Percentiles rank a stretch among this genome's conserved stretches.
These are phyloP conservation scores for Podaxis sp. DNA, from an alignment of 768 basidiomycete genomes.

Conservation along the genomic window DNA sequence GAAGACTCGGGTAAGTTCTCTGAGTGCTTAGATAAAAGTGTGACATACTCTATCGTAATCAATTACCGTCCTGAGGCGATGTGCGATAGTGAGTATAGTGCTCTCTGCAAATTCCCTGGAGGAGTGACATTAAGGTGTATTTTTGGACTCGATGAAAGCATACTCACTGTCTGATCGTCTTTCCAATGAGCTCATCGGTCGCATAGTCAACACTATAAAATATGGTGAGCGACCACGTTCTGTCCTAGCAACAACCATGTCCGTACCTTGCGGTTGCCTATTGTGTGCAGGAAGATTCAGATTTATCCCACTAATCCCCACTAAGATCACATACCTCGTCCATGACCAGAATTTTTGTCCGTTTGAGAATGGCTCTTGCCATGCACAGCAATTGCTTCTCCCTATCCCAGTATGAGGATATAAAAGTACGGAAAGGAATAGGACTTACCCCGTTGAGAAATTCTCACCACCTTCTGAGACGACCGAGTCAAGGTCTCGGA, in stretches of 20 bases:
- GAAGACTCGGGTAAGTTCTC: background rate
- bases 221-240: conserved; percentile 2
- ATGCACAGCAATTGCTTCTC: conserved; percentile 61
- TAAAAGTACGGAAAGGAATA: background rate
- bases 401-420: conserved; percentile 7
- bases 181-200: conserved; percentile 84
- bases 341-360: conserved; percentile 80
- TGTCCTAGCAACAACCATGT: conserved; percentile 16
- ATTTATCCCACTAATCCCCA: background rate
- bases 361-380: conserved; percentile 82
- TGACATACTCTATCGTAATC: conserved; percentile 75
- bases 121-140: background rate
- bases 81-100: conserved; percentile 85
- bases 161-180: conserved; percentile 76
- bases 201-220: conserved; percentile 74
- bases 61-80: conserved; percentile 76
- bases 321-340: conserved; percentile 59
- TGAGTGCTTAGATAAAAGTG: conserved; percentile 4
- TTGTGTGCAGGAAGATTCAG: conserved; percentile 14
- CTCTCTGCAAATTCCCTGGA: conserved; percentile 75
- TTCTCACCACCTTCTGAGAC: conserved; percentile 89
- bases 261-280: conserved; percentile 68
- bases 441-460: conserved; percentile 75
- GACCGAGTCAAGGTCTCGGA: conserved; percentile 69
- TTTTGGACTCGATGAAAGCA: background rate